Evolutionary conservation across 225 moss, liverwort and hornwort genomes (phyloP).

Genomic region (Ulota crispa): DNA sequence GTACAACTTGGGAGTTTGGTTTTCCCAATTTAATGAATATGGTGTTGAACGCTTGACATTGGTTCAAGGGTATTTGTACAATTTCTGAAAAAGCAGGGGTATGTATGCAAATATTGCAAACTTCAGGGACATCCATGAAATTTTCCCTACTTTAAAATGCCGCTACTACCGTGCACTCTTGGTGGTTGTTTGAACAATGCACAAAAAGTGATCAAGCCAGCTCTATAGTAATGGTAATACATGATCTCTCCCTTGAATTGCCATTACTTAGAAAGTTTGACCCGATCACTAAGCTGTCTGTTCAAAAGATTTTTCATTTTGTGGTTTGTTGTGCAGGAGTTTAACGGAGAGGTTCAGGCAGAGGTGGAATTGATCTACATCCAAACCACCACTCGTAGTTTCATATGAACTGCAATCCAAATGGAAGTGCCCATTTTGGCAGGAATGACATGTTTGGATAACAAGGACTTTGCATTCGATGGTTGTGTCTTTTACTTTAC

Average conservation of each 20-base stretch:
- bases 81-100: no score
- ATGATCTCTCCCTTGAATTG: background rate
- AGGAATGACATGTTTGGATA: background rate
- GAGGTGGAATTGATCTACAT: constrained; percentile 50
- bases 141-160: constrained; percentile 5
- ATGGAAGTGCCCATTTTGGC: constrained; percentile 42
- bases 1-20: no score
- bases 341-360: constrained; percentile 43
- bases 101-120: no score
- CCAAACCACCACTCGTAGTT: constrained; percentile 45
- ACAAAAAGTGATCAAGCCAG: constrained; percentile 65
- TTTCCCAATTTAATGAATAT: no score
- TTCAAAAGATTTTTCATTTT: background rate
- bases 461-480: background rate
- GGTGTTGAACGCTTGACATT: no score
- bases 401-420: constrained; percentile 65
- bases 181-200: constrained; percentile 76
- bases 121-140: no score
- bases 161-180: constrained; percentile 66
- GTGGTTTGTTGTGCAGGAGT: constrained; percentile 37
- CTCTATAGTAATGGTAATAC: background rate
- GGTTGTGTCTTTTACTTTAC: background rate
- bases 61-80: no score
- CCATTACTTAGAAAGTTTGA: background rate
- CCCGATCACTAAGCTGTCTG: background rate